A percentile compares a stretch with the other conserved stretches of the same genome.
Conservation (phyloP, 2,329 filamentous ascomycete species). For the Sodiomyces alkalinus region DNA sequence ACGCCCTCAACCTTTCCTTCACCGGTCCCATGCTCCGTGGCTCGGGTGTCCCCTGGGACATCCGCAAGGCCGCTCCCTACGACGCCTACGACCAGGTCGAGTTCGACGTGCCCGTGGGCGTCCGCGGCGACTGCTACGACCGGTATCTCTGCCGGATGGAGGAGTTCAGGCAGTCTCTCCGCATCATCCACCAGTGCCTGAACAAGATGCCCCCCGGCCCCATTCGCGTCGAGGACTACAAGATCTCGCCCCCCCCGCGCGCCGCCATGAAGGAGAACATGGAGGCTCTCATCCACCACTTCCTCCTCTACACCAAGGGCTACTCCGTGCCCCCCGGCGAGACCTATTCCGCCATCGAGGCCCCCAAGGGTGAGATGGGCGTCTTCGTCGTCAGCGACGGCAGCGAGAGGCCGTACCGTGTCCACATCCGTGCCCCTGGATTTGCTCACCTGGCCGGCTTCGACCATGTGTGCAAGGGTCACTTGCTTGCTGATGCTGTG, state of each 20-base stretch:
- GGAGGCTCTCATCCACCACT: slow-evolving; percentile 98
- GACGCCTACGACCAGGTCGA: slow-evolving; percentile 97
- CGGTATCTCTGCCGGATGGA: slow-evolving; percentile 98
- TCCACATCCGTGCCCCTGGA: slow-evolving; percentile 91
- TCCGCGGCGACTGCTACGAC: slow-evolving; percentile 98
- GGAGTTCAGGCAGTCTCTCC: slow-evolving; percentile 94
- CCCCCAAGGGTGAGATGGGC: slow-evolving; percentile 99
- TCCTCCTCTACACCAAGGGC: slow-evolving; percentile 96
- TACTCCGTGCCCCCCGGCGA: slow-evolving; percentile 94
- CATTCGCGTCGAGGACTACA: slow-evolving; percentile 95
- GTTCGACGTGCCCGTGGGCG: slow-evolving; percentile 91
- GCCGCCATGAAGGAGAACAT: slow-evolving; percentile 99
- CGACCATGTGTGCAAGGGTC: slow-evolving; percentile 83
- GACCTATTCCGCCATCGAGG: slow-evolving; percentile 96
- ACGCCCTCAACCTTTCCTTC: slow-evolving; percentile 96
- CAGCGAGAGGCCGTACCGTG: slow-evolving; percentile 89
- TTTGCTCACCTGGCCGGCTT: slow-evolving; percentile 93
- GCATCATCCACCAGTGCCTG: slow-evolving; percentile 96
- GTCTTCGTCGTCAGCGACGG: slow-evolving; percentile 94
- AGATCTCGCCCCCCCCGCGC: slow-evolving; percentile 89
- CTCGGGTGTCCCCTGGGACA: slow-evolving; percentile 88
- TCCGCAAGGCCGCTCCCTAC: slow-evolving; percentile 93
- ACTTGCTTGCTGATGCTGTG: slow-evolving; percentile 89
- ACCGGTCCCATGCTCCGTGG: slow-evolving; percentile 96
- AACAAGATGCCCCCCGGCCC: slow-evolving; percentile 98